phyloP scores from a whole-genome alignment of 2,329 filamentous ascomycete species.

The Phaeomoniella chlamydospora region DNA sequence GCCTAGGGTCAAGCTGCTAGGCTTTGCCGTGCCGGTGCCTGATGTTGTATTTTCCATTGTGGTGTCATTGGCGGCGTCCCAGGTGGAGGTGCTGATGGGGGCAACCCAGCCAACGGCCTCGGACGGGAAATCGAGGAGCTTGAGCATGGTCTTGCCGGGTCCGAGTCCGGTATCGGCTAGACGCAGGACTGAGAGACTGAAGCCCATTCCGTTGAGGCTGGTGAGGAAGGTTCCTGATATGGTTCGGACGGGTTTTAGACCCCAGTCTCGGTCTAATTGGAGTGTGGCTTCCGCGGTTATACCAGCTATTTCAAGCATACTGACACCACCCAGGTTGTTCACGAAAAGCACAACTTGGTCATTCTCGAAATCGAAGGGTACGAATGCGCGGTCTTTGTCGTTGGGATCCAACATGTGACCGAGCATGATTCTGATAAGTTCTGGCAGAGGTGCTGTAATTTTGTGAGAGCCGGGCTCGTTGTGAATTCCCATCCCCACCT shows the following conservation, averaged over 20 bases:
- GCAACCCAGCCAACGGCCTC: constrained; percentile 55
- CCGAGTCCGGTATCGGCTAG: constrained; percentile 44
- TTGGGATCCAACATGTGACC: constrained; percentile 46
- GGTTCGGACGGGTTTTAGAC: constrained; percentile 46
- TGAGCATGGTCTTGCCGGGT: constrained; percentile 39
- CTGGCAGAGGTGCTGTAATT: constrained; percentile 31
- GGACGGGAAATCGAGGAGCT: constrained; percentile 52
- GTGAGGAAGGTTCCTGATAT: constrained; percentile 58
- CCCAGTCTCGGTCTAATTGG: constrained; percentile 43
- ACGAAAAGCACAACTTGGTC: constrained; percentile 51
- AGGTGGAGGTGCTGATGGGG: constrained; percentile 43
- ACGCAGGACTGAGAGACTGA: constrained; percentile 54
- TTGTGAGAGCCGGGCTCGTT: constrained; percentile 46
- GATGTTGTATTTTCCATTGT: constrained; percentile 25
- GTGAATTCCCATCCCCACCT: constrained; percentile 62
- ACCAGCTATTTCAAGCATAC: constrained; percentile 50
- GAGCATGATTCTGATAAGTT: constrained; percentile 47
- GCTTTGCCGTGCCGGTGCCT: constrained; percentile 27
- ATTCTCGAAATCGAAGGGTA: constrained; percentile 35
- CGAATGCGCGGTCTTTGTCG: constrained; percentile 50
- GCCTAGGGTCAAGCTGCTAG: constrained; percentile 41
- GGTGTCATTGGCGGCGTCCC: constrained; percentile 33
- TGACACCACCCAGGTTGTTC: constrained; percentile 58
- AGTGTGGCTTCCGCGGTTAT: constrained; percentile 52
- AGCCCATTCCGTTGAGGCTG: constrained; percentile 56